Conservation (phyloP, 192 early-diverging fungal species). For the Entomortierella lignicola region DNA sequence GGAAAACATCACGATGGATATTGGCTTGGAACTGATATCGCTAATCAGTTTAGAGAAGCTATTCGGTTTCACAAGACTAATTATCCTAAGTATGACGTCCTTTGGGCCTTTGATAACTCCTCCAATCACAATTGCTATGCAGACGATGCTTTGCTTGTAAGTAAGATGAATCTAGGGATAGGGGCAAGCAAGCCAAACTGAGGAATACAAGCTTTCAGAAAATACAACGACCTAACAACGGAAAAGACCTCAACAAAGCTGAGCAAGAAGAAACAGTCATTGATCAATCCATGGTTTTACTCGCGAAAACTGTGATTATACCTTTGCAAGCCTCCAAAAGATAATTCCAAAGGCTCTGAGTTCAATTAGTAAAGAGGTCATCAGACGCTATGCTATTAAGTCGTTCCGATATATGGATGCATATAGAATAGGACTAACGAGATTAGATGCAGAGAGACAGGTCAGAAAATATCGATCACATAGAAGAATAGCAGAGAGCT, state of each 20-base stretch:
- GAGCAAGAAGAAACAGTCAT: background rate
- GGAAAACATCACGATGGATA: constrained; percentile 32
- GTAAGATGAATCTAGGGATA: constrained; percentile 17
- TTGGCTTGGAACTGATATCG: constrained; percentile 12
- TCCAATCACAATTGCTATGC: constrained; percentile 1
- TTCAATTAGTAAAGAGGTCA: constrained; percentile 14
- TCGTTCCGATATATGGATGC: constrained; percentile 22
- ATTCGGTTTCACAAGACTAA: constrained; percentile 23
- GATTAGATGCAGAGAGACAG: background rate
- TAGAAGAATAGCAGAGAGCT: background rate
- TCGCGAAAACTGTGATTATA: constrained; percentile 33
- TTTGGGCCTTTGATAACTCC: constrained; percentile 45
- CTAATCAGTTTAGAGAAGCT: constrained; percentile 22
- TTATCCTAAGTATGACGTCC: background rate
- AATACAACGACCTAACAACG: too few species aligned
- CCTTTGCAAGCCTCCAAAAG: constrained; percentile 17
- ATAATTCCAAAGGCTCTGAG: constrained; percentile 25
- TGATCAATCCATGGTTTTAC: constrained; percentile 36
- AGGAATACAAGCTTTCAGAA: background rate
- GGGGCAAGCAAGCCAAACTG: constrained; percentile 20
- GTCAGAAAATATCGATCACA: constrained; percentile 8
- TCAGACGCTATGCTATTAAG: constrained; percentile 27
- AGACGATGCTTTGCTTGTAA: constrained; percentile 9
- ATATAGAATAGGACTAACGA: background rate
- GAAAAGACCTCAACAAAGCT: background rate